Conservation (phyloP, 192 early-diverging fungal genomes). For the Backusella parvicylindrica region DNA sequence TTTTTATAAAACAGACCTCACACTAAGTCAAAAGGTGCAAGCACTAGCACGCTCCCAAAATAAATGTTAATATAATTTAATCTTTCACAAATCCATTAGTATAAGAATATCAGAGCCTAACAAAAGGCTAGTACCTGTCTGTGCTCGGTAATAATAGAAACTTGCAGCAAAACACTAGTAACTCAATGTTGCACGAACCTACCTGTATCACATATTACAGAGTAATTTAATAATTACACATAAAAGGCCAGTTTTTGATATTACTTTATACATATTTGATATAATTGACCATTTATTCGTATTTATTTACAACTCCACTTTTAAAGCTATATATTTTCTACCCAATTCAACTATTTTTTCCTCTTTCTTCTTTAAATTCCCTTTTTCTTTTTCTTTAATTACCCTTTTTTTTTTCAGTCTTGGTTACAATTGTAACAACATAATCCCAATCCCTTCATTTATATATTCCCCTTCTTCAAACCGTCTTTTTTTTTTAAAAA, state of each 20-base stretch:
- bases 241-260: background rate
- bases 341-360: background rate
- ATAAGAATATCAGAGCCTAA: background rate
- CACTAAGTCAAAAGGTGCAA: background rate
- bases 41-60: background rate
- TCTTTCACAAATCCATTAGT: background rate
- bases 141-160: background rate
- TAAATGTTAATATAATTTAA: background rate
- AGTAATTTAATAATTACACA: background rate
- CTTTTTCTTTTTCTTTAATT: background rate
- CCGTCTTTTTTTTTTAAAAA: background rate
- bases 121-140: conserved; percentile 3
- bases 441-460: background rate
- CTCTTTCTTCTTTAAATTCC: background rate
- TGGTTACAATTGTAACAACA: background rate
- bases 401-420: background rate
- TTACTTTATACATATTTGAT: background rate
- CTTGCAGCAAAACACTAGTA: background rate
- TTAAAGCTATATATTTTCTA: background rate
- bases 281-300: background rate
- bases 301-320: conserved; percentile 2
- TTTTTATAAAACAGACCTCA: background rate
- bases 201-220: background rate
- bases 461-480: background rate
- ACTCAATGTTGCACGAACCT: background rate